A percentile compares a stretch with the other conserved stretches of the same genome.
phyloP scores from a whole-genome alignment of 805 yeast species.

The Cyberlindnera galapagoensis region DNA sequence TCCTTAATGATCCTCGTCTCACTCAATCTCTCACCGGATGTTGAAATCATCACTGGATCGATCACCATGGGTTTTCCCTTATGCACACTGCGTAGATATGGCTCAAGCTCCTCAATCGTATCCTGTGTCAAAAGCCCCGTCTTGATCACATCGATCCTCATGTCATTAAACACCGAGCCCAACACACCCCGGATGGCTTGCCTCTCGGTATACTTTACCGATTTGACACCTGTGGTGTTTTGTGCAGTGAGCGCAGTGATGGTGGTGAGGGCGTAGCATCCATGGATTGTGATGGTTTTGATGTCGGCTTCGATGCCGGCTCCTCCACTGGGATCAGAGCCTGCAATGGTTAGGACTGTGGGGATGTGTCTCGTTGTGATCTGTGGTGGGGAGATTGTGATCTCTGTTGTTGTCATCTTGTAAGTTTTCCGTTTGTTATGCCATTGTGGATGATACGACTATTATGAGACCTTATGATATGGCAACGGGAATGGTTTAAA shows the following conservation, averaged over 20 bases:
- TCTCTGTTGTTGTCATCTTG: too few relatives aligned
- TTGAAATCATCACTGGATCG: conserved; percentile 83
- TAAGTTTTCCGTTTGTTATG: too few relatives aligned
- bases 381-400: conserved; percentile 1
- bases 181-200: conserved; percentile 42
- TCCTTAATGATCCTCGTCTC: conserved; percentile 38
- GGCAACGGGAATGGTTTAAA: too few relatives aligned
- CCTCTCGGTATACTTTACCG: conserved; percentile 36
- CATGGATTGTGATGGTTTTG: conserved; percentile 69
- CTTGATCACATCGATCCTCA: conserved; percentile 60
- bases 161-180: conserved; percentile 51
- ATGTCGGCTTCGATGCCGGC: conserved; percentile 90
- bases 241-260: conserved; percentile 79
- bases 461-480: too few relatives aligned
- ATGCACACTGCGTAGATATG: conserved; percentile 38
- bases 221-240: conserved; percentile 46
- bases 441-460: too few relatives aligned
- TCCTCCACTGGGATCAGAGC: conserved; percentile 84
- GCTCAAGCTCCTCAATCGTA: conserved; percentile 39
- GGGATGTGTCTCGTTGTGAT: conserved; percentile 2
- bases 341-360: conserved; percentile 49
- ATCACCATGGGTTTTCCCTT: conserved; percentile 41
- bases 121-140: conserved; percentile 50
- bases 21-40: conserved; percentile 62
- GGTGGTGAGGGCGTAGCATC: conserved; percentile 71